phyloP scores from a whole-genome alignment of 169 alveolate species.

The Plasmodium inui region DNA sequence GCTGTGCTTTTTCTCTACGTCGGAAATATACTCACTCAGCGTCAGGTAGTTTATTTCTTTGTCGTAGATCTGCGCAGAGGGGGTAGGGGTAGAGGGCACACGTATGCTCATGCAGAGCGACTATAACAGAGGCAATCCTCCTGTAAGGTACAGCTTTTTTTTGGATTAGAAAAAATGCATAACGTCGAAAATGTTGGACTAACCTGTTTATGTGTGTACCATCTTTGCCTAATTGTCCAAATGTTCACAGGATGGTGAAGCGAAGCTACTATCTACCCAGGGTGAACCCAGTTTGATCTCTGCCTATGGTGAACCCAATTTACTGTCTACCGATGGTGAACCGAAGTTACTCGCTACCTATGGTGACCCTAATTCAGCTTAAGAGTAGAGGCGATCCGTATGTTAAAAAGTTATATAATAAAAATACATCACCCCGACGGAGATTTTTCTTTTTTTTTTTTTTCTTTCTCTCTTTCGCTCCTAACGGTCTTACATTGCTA shows the following conservation, averaged over 20 bases:
- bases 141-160: neutral
- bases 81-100: neutral
- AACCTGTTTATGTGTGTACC: neutral
- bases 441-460: neutral
- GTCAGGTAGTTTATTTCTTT: constrained; percentile 45
- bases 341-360: too few relatives aligned
- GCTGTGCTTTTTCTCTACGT: constrained; percentile 54
- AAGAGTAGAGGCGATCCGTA: neutral
- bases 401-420: neutral
- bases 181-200: neutral
- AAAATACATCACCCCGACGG: neutral
- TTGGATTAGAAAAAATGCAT: neutral
- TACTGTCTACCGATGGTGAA: too few relatives aligned
- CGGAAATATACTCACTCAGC: constrained; percentile 58
- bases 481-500: constrained; percentile 25
- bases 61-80: constrained; percentile 16
- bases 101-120: neutral
- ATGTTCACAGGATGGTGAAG: neutral
- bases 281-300: too few relatives aligned
- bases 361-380: neutral
- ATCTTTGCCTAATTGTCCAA: neutral
- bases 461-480: neutral
- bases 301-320: too few relatives aligned
- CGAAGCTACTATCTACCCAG: neutral
- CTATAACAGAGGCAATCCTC: neutral